phyloP scores from a whole-genome alignment of 805 yeast species.

The Saturnispora sekii region DNA sequence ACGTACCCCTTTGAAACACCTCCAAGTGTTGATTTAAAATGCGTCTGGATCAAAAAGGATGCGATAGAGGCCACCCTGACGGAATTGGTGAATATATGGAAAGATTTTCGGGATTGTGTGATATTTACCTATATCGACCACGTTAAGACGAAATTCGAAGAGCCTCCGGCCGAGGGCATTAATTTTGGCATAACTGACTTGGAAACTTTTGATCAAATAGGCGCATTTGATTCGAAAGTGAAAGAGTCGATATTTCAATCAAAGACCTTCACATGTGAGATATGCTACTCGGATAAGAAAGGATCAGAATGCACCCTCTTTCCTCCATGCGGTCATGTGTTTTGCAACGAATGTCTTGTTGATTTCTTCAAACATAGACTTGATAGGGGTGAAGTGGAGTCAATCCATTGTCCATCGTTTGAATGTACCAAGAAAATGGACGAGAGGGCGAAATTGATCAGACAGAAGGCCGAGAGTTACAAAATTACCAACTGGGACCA shows the following conservation, averaged over 20 bases:
- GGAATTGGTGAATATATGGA: slow-evolving; percentile 7
- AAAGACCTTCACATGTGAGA: slow-evolving; percentile 41
- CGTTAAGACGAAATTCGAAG: slow-evolving; percentile 9
- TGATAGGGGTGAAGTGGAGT: slow-evolving; percentile 37
- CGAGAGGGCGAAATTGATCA: slow-evolving; percentile 13
- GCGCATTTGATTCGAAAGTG: slow-evolving; percentile 11
- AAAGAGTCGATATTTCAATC: slow-evolving; percentile 22
- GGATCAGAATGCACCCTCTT: slow-evolving; percentile 33
- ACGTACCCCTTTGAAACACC: slow-evolving; percentile 28
- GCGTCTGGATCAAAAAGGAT: slow-evolving; percentile 24
- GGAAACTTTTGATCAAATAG: slow-evolving; percentile 21
- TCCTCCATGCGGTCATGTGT: slow-evolving; percentile 38
- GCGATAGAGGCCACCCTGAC: slow-evolving; percentile 16
- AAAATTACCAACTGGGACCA: slow-evolving; percentile 19
- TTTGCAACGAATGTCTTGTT: slow-evolving; percentile 37
- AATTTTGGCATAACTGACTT: slow-evolving; percentile 11
- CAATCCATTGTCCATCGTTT: slow-evolving; percentile 50
- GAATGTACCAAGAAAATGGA: slow-evolving; percentile 29
- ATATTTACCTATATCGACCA: slow-evolving; percentile 11
- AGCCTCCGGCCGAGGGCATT: too few species aligned
- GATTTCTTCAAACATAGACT: slow-evolving; percentile 36
- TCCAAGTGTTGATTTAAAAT: slow-evolving; percentile 23
- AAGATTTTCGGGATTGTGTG: slow-evolving; percentile 5
- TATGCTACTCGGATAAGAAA: slow-evolving; percentile 41
- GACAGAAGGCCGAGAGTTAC: slow-evolving; percentile 7